Evolutionary conservation across 1,139 yeast genomes (phyloP).

Genomic region (Barnettozyma hawaiiensis): DNA sequence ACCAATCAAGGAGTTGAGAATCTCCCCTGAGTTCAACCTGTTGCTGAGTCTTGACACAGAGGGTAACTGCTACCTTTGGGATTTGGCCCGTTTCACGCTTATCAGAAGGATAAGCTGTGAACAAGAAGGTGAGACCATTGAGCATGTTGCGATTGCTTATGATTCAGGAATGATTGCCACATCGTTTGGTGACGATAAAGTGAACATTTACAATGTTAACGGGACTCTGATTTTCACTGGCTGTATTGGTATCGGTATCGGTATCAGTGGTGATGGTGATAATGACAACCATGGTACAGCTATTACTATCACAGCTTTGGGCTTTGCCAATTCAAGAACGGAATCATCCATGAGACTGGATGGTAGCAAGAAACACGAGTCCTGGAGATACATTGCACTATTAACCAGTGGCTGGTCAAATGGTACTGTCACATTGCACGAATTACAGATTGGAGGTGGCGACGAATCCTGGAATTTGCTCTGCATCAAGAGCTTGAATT

Average conservation of each 20-base stretch:
- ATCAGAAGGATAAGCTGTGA: conserved; percentile 39
- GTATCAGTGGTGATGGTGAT: conserved; percentile 2
- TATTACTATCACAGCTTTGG: conserved; percentile 23
- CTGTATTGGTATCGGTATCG: too few relatives aligned
- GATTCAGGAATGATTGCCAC: conserved; percentile 51
- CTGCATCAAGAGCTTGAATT: conserved; percentile 18
- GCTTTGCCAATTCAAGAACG: conserved; percentile 26
- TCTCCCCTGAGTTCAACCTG: conserved; percentile 46
- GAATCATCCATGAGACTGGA: conserved; percentile 22
- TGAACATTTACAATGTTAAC: conserved; percentile 47
- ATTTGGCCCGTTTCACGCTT: conserved; percentile 43
- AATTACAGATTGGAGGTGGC: conserved; percentile 19
- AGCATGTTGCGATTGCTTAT: conserved; percentile 43
- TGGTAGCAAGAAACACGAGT: conserved; percentile 30
- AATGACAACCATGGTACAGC: too few relatives aligned
- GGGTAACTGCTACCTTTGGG: conserved; percentile 57
- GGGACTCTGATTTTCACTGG: conserved; percentile 38
- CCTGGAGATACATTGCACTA: conserved; percentile 33
- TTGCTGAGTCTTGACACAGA: conserved; percentile 45
- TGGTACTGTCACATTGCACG: conserved; percentile 29
- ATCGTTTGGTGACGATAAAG: conserved; percentile 20
- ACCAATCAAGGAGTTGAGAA: conserved; percentile 37
- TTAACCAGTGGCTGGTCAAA: conserved; percentile 32
- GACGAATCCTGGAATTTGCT: conserved; percentile 26
- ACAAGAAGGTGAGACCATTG: conserved; percentile 17